phyloP scores from a whole-genome alignment of 2,329 filamentous ascomycete genomes.

The Saccharata proteae region DNA sequence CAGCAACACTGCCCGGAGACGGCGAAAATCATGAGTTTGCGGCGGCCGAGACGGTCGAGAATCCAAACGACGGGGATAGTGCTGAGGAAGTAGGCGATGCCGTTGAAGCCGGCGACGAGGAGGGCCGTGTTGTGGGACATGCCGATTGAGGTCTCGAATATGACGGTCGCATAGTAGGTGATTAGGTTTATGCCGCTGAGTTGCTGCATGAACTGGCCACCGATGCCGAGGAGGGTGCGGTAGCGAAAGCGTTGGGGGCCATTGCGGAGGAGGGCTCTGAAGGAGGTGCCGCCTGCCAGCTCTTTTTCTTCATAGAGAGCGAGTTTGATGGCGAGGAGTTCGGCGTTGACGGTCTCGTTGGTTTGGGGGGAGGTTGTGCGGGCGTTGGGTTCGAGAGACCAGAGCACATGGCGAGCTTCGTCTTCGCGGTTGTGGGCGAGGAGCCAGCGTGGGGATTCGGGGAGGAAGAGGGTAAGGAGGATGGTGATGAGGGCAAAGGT shows the following conservation, averaged over 20 bases:
- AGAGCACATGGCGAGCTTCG: slow-evolving; percentile 36
- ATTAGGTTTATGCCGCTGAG: slow-evolving; percentile 30
- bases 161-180: slow-evolving; percentile 35
- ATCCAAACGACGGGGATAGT: slow-evolving; percentile 23
- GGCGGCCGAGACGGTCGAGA: slow-evolving; percentile 24
- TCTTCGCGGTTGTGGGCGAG: slow-evolving; percentile 40
- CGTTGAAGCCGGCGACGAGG: slow-evolving; percentile 28
- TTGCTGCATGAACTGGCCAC: slow-evolving; percentile 37
- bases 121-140: slow-evolving; percentile 27
- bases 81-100: slow-evolving; percentile 28
- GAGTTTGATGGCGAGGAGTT: slow-evolving; percentile 27
- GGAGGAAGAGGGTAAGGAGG: slow-evolving; percentile 35
- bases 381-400: slow-evolving; percentile 17
- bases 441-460: slow-evolving; percentile 49
- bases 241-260: slow-evolving; percentile 31
- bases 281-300: slow-evolving; percentile 22
- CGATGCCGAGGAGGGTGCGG: slow-evolving; percentile 27
- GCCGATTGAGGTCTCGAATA: slow-evolving; percentile 34
- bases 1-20: slow-evolving; percentile 20
- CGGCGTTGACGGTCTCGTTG: slow-evolving; percentile 11
- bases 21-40: slow-evolving; percentile 20
- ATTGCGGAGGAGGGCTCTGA: slow-evolving; percentile 29
- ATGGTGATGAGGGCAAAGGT: slow-evolving; percentile 28
- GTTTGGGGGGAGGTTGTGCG: slow-evolving; percentile 15
- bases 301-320: slow-evolving; percentile 30